Base-by-base conservation (phyloP, 1,139 yeast genomes). In the Yamadazyma diospyri region DNA sequence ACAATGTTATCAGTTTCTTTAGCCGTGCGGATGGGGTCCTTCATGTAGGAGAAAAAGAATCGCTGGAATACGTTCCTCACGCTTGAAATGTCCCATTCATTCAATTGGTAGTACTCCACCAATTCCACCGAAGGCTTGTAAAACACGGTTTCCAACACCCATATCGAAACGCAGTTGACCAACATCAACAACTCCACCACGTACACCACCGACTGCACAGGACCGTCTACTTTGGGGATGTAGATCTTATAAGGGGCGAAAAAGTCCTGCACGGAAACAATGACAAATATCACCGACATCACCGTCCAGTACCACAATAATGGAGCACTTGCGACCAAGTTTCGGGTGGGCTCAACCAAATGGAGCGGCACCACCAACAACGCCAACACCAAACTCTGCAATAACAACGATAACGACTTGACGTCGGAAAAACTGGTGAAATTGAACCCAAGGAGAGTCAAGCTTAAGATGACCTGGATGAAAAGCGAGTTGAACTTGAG, bases 101-200 rank as follows among this genome's bases (percentile, higher is more conserved):
- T 61, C 38, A 63, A 52, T 18, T 58, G 54, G 36, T 42, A 73
- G 41, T 61, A 63, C 5, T 64, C 65, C 5, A 48, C 32, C 22
- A 76, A 57, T 42, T 73, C 76, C 5, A 51, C 48, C 5, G 72
- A 64, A 4, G 82, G 80, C 10, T 49, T 41, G 45, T 65, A 78
- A 25, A 46, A 48, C 16, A 44, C 45, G 4, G 56, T 42, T 40
- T 74, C 75, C 19, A 74, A 53, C 1, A 55, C 18, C 16, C 67
- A 59, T n/a, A 75, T 53, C 2, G 48, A 38, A 0, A 57, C 4
- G 2, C 72, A 48, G 38, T 66, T 67, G 12, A 55, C 25, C 2
- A 51, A 34, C 7, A 45, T 21, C 2, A 45, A 31, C 2, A 49
- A 30, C 35, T 57, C 63, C 30, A 55, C 23, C 16, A 47, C 42